These are phyloP conservation scores for Cichorium intybus DNA, from an alignment of 140 eudicot species.

Conservation along the genomic window DNA sequence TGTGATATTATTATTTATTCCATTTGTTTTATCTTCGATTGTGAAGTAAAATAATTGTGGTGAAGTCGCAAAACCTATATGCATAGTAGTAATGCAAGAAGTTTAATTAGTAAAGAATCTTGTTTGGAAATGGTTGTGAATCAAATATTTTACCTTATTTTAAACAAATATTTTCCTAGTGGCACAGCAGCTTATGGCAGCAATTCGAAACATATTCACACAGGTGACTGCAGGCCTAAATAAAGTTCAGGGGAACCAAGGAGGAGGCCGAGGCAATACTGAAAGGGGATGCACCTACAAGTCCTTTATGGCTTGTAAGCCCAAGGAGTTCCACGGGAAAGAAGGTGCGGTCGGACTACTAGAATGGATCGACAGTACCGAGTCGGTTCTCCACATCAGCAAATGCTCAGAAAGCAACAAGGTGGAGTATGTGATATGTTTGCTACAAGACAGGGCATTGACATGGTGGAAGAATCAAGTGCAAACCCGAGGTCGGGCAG, in stretches of 20 bases:
- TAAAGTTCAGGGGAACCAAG: fast-evolving
- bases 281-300: background rate
- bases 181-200: too few relatives aligned
- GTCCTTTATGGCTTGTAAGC: background rate
- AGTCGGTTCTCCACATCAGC: background rate
- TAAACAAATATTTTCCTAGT: too few relatives aligned
- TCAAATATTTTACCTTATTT: too few relatives aligned
- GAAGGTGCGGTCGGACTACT: background rate
- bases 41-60: too few relatives aligned
- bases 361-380: background rate
- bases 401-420: background rate
- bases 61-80: too few relatives aligned
- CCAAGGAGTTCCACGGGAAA: background rate
- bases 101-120: too few relatives aligned
- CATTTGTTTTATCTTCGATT: too few relatives aligned
- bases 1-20: too few relatives aligned
- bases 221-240: too few relatives aligned
- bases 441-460: background rate
- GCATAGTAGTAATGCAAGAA: too few relatives aligned
- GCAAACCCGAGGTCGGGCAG: background rate
- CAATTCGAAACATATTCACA: too few relatives aligned
- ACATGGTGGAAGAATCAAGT: background rate
- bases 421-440: background rate
- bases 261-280: background rate
- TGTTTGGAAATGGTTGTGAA: too few relatives aligned